phyloP scores from a whole-genome alignment of 371 early-diverging fungal genomes.

The Lichtheimia hyalospora region DNA sequence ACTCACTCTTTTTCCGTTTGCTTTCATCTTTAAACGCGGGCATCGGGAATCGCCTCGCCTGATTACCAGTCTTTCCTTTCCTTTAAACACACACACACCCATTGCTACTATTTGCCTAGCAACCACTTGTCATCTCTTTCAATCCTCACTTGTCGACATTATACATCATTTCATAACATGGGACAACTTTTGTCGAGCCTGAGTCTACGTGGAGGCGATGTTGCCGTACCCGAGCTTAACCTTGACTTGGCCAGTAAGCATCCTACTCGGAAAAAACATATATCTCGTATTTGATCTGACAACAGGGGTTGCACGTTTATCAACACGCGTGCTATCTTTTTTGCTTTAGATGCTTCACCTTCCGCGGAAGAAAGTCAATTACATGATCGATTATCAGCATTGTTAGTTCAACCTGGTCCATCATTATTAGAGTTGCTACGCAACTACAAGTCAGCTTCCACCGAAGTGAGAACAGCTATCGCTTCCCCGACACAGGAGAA shows the following conservation, averaged over 20 bases:
- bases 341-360: conserved; percentile 46
- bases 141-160: not conserved
- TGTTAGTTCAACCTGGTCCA: conserved; percentile 49
- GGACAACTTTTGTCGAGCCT: conserved; percentile 45
- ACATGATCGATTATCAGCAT: conserved; percentile 45
- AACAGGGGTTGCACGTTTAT: not conserved
- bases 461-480: conserved; percentile 72
- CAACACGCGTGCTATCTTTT: no score
- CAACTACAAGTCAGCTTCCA: conserved; percentile 48
- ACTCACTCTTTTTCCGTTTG: conserved; percentile 7
- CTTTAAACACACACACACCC: not conserved
- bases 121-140: not conserved
- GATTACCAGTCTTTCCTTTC: conserved; percentile 2
- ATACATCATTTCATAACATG: conserved; percentile 15
- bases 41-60: conserved; percentile 9
- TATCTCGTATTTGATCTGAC: not conserved
- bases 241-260: conserved; percentile 57
- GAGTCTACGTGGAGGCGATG: conserved; percentile 34
- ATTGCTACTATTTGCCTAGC: no score
- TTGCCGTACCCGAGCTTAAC: conserved; percentile 45
- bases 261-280: not conserved
- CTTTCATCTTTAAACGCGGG: conserved; percentile 9
- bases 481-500: conserved; percentile 76
- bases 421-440: conserved; percentile 48
- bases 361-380: conserved; percentile 51